Conservation (phyloP, 2,329 filamentous ascomycete species). For the Neopestalotiopsis sp. region DNA sequence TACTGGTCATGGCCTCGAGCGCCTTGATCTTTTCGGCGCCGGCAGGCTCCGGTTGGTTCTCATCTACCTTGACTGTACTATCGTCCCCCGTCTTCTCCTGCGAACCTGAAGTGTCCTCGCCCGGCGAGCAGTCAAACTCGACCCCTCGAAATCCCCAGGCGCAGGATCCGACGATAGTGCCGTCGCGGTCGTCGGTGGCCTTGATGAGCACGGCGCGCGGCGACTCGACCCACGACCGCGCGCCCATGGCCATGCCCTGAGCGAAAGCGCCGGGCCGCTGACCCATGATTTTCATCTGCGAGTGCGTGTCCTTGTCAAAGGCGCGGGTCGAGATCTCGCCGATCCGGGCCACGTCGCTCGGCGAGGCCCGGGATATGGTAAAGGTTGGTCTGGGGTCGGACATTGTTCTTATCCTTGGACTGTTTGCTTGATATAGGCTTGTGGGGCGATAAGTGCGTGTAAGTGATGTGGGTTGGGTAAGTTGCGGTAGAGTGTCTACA, state of each 20-base stretch:
- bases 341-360: constrained; percentile 37
- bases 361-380: constrained; percentile 27
- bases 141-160: constrained; percentile 39
- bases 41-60: constrained; percentile 23
- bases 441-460: background rate
- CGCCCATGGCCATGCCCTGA: constrained; percentile 26
- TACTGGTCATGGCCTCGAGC: constrained; percentile 34
- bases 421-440: background rate
- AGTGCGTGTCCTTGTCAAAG: constrained; percentile 37
- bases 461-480: background rate
- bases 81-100: constrained; percentile 19
- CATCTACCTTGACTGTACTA: background rate
- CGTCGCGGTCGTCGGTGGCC: constrained; percentile 35
- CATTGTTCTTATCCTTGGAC: background rate
- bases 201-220: constrained; percentile 35
- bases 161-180: constrained; percentile 37
- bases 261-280: constrained; percentile 34
- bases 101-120: background rate
- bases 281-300: constrained; percentile 39
- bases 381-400: constrained; percentile 18
- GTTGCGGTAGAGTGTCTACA: background rate
- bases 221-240: constrained; percentile 28
- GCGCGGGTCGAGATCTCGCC: constrained; percentile 34
- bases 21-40: constrained; percentile 27
- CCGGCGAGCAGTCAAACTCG: constrained; percentile 23